phyloP scores from a whole-genome alignment of 2,329 filamentous ascomycete genomes.

The Phialemonium atrogriseum region DNA sequence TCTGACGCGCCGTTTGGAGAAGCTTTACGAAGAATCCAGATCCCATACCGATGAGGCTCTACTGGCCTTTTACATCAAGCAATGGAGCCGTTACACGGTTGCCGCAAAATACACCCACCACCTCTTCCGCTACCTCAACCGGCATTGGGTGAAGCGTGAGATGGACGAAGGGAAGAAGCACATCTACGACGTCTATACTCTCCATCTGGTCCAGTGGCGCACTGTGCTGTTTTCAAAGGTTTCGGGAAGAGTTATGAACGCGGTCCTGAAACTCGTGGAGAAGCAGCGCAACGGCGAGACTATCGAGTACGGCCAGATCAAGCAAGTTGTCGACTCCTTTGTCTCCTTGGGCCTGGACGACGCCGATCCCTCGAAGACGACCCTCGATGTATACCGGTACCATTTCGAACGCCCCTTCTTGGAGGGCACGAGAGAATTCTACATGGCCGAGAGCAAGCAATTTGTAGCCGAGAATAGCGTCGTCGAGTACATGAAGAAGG shows the following conservation, averaged over 20 bases:
- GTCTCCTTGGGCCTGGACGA: conserved; percentile 93
- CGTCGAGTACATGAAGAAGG: conserved; percentile 99
- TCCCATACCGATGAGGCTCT: conserved; percentile 84
- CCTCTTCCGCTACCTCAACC: conserved; percentile 89
- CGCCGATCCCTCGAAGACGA: conserved; percentile 85
- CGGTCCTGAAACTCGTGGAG: conserved; percentile 89
- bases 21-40: conserved; percentile 63
- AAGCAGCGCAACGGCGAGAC: conserved; percentile 97
- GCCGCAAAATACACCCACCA: conserved; percentile 98
- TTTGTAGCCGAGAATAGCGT: conserved; percentile 96
- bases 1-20: conserved; percentile 66
- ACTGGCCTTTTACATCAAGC: conserved; percentile 85
- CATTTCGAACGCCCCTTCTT: conserved; percentile 94
- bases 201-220: conserved; percentile 94
- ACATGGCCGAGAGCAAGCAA: conserved; percentile 83
- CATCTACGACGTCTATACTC: conserved; percentile 94
- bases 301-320: conserved; percentile 94
- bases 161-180: conserved; percentile 99
- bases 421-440: conserved; percentile 74
- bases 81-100: conserved; percentile 93
- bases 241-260: conserved; percentile 84
- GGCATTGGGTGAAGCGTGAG: conserved; percentile 98
- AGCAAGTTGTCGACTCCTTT: conserved; percentile 93
- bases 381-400: conserved; percentile 85
- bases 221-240: conserved; percentile 81